Percentiles rank a stretch among this genome's conserved stretches.
These are phyloP conservation scores for Pyronema omphalodes DNA, from an alignment of 495 filamentous ascomycete species.

Conservation along the genomic window DNA sequence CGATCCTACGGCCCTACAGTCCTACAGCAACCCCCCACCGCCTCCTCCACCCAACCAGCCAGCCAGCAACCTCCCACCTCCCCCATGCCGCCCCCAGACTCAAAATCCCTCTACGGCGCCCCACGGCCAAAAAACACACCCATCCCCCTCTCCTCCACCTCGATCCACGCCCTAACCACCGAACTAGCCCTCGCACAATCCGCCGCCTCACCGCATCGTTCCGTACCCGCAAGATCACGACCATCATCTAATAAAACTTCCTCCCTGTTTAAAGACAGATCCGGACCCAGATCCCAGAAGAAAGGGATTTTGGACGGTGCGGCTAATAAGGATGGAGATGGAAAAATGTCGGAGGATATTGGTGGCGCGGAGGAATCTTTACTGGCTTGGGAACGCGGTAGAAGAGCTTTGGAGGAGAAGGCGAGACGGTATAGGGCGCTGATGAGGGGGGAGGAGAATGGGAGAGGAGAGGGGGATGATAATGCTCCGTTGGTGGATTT, in stretches of 20 bases:
- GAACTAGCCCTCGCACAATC: constrained; percentile 57
- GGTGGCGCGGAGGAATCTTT: background rate
- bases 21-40: background rate
- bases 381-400: constrained; percentile 28
- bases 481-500: constrained; percentile 87
- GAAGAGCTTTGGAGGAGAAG: constrained; percentile 71
- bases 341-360: constrained; percentile 3
- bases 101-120: constrained; percentile 48
- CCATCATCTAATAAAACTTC: constrained; percentile 39
- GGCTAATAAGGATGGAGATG: background rate
- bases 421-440: constrained; percentile 64
- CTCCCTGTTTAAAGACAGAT: constrained; percentile 6
- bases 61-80: background rate
- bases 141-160: constrained; percentile 39
- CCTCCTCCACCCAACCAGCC: background rate
- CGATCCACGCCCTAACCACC: constrained; percentile 60
- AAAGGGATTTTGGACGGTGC: constrained; percentile 14
- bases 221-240: constrained; percentile 39
- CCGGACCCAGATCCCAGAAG: constrained; percentile 2
- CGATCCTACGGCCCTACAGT: no score
- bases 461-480: constrained; percentile 25
- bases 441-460: constrained; percentile 41
- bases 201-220: constrained; percentile 26
- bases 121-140: constrained; percentile 43
- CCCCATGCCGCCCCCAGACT: background rate